Evolutionary conservation across 2,329 filamentous ascomycete species (phyloP), one percentile per base, ranked within the genome.

Genomic region (Aureobasidium sp.): DNA sequence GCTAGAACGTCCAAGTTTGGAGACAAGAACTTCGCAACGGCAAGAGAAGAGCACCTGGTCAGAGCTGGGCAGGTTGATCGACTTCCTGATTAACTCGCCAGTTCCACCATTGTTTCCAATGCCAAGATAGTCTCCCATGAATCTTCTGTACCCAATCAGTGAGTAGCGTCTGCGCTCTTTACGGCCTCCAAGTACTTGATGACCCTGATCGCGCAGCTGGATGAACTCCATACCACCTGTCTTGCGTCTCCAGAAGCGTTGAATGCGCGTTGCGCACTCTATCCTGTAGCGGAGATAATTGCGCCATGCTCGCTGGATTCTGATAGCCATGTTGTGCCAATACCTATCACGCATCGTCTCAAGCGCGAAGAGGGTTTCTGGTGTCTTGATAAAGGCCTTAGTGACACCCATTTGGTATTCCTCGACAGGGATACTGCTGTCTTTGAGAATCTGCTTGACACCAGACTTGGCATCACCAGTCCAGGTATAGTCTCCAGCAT

Each of bases 311-410:
- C 94, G 85, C 77, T 99, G 94, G 64, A 99, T 97, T 63, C 94
- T 86, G 64, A 93, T 96, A 3, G 94, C 94, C 94, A 99, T 97
- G 77, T 97, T 99, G 76, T 97, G 93, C 93, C 93, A 97, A 76
- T 97, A 99, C 62, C 90, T 84, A 73, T 99, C 94, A 72, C 94
- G 86, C 93, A 99, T 97, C 63, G 95, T 92, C 75, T 99, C 94
- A 12, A 99, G 80, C 2, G 94, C 94, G 71, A 99, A 99, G 1
- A 99, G 79, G 0, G 94, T 99, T 76, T 99, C 94, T 0, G 94
- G 94, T 0, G 94, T 92, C 76, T 99, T 97, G 79, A 99, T 96
- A 71, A 99, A 99, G 4, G 91, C 93, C 76, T 97, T 99, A 0
- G 90, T 93, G 5, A 94, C 89, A 77, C 94, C 94, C 82, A 99